These are phyloP conservation scores for Zygosaccharomyces bailii DNA, from an alignment of 805 yeast genomes.

Conservation along the genomic window DNA sequence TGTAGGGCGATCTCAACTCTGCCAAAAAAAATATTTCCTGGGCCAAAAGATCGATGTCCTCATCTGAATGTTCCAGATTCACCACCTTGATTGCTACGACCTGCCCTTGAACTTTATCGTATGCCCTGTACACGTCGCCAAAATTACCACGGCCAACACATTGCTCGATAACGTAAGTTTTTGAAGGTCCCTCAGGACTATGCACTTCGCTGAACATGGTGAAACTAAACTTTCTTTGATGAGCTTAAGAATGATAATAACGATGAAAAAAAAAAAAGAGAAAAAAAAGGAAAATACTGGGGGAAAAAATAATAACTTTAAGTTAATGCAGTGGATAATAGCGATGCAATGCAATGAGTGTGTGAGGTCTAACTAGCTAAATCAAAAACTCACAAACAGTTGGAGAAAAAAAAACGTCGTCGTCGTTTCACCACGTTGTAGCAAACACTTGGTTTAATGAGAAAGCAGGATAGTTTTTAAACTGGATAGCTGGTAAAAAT, in stretches of 20 bases:
- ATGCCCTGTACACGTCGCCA: conserved; percentile 79
- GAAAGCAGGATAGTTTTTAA: neutral
- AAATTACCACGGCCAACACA: conserved; percentile 82
- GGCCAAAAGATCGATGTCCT: conserved; percentile 64
- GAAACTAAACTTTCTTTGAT: neutral
- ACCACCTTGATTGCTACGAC: conserved; percentile 84
- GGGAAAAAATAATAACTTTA: no score
- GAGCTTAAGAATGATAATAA: neutral
- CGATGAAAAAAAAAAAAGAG: neutral
- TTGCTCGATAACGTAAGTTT: conserved; percentile 40
- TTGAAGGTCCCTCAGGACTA: conserved; percentile 25
- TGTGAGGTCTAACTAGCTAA: conserved; percentile 8
- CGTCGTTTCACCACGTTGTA: neutral
- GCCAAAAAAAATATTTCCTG: conserved; percentile 78
- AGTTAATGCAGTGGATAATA: neutral
- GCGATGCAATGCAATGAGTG: neutral
- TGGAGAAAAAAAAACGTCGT: neutral
- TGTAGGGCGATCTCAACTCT: conserved; percentile 58
- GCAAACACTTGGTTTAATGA: neutral
- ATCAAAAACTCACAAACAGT: conserved; percentile 4
- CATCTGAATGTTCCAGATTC: conserved; percentile 73
- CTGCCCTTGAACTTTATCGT: conserved; percentile 36
- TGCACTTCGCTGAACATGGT: conserved; percentile 7
- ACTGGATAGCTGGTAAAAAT: conserved; percentile 3
- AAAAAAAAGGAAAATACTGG: neutral